Evolutionary conservation across 1,284 basidiomycete species (phyloP).

Genomic region (Athelia sp.): DNA sequence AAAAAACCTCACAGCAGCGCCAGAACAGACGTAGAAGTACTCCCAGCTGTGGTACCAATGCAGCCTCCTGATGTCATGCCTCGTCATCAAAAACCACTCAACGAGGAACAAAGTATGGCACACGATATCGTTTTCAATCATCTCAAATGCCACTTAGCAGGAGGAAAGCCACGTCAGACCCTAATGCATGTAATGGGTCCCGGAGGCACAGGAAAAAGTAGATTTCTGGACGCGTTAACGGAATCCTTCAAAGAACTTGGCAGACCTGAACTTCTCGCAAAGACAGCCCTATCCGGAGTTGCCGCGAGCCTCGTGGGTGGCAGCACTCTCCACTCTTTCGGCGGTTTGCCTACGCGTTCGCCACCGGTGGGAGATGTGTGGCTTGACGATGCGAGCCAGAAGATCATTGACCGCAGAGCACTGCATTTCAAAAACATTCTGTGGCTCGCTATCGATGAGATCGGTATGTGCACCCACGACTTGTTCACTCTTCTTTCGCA

Average conservation of each 20-base stretch:
- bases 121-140: conserved; percentile 7
- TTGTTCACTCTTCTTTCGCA: not conserved
- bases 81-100: not conserved
- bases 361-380: not conserved
- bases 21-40: no score
- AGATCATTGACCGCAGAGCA: not conserved
- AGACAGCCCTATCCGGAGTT: conserved; percentile 26
- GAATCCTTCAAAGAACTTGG: conserved; percentile 15
- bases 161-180: conserved; percentile 13
- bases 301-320: conserved; percentile 27
- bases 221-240: conserved; percentile 23
- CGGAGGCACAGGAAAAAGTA: conserved; percentile 32
- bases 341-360: not conserved
- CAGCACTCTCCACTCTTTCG: conserved; percentile 25
- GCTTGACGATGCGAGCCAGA: not conserved
- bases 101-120: conserved; percentile 4
- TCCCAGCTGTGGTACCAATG: no score
- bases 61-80: no score
- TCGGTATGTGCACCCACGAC: not conserved
- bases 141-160: not conserved
- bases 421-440: not conserved
- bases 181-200: conserved; percentile 23
- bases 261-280: conserved; percentile 11
- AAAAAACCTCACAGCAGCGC: no score
- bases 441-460: conserved; percentile 1